phyloP scores from a whole-genome alignment of 805 yeast genomes.

The Yamadazyma tumulicola region DNA sequence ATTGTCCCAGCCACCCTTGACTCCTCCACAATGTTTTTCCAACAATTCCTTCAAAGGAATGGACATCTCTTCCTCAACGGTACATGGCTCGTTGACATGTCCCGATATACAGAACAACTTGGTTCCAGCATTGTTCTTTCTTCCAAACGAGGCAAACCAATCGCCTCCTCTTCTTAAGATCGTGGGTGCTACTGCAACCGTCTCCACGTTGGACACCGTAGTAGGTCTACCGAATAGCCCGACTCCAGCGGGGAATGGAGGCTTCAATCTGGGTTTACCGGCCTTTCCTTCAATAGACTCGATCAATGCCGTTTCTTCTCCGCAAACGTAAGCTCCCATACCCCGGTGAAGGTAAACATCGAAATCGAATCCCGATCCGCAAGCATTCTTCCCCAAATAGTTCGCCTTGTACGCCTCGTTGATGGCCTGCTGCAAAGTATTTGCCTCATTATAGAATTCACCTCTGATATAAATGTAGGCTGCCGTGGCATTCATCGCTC shows the following conservation, averaged over 20 bases:
- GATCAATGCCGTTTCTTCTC: conserved; percentile 87
- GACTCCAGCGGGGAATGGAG: conserved; percentile 93
- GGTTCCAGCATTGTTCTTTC: conserved; percentile 81
- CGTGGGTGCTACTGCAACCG: conserved; percentile 87
- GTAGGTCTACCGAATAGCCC: conserved; percentile 90
- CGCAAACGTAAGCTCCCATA: conserved; percentile 91
- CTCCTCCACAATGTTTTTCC: conserved; percentile 89
- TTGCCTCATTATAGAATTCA: conserved; percentile 82
- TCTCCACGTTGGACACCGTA: conserved; percentile 88
- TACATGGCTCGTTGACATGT: conserved; percentile 88
- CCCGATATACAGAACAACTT: conserved; percentile 86
- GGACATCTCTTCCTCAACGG: conserved; percentile 93
- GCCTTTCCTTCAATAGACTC: conserved; percentile 91
- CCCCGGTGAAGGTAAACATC: conserved; percentile 87
- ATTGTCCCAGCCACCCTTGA: conserved; percentile 92
- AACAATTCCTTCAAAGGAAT: conserved; percentile 78
- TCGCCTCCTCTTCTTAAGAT: conserved; percentile 85
- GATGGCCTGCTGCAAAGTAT: conserved; percentile 70
- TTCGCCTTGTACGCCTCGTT: conserved; percentile 85
- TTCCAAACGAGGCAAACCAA: conserved; percentile 82
- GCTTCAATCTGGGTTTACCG: conserved; percentile 90
- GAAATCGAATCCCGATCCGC: conserved; percentile 82
- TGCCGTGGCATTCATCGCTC: conserved; percentile 92
- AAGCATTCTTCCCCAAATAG: conserved; percentile 75
- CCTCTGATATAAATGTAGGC: conserved; percentile 91